These are phyloP conservation scores for Dalbergia cochinchinensis DNA, from an alignment of 306 rosid species.

Conservation along the genomic window DNA sequence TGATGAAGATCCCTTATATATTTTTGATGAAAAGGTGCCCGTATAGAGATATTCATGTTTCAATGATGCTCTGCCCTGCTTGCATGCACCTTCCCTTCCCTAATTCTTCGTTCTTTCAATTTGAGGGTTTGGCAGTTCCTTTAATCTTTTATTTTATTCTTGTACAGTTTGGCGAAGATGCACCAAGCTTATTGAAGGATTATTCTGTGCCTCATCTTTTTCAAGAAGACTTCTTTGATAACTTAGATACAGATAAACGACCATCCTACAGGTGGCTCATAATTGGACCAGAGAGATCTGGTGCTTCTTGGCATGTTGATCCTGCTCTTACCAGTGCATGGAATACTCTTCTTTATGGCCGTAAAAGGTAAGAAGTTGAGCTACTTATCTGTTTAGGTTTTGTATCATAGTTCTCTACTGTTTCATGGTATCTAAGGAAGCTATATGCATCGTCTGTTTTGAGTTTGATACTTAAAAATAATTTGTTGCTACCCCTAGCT, in stretches of 20 bases:
- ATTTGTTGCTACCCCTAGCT: constrained; percentile 25
- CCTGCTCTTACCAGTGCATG: constrained; percentile 99
- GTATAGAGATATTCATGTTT: constrained; percentile 40
- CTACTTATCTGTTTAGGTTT: constrained; percentile 34
- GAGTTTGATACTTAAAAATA: constrained; percentile 33
- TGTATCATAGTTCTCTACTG: constrained; percentile 25
- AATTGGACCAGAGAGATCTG: constrained; percentile 97
- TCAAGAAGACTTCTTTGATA: constrained; percentile 89
- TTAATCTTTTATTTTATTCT: constrained; percentile 42
- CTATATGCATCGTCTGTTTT: constrained; percentile 35
- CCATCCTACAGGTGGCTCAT: constrained; percentile 98
- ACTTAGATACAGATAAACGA: constrained; percentile 76
- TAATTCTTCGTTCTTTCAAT: constrained; percentile 42
- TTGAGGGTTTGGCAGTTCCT: constrained; percentile 38
- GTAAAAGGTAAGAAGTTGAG: constrained; percentile 72
- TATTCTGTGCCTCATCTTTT: constrained; percentile 88
- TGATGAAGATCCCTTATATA: constrained; percentile 97
- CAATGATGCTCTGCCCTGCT: constrained; percentile 13
- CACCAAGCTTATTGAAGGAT: constrained; percentile 87
- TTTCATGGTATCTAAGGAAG: constrained; percentile 35
- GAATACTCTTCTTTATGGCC: constrained; percentile 95
- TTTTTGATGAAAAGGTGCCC: constrained; percentile 92
- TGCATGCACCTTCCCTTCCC: constrained; percentile 26
- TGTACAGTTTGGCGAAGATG: constrained; percentile 90
- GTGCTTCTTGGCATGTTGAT: constrained; percentile 99